Base-by-base conservation (phyloP, 1,284 basidiomycete species). In the Marasmius sp. region DNA sequence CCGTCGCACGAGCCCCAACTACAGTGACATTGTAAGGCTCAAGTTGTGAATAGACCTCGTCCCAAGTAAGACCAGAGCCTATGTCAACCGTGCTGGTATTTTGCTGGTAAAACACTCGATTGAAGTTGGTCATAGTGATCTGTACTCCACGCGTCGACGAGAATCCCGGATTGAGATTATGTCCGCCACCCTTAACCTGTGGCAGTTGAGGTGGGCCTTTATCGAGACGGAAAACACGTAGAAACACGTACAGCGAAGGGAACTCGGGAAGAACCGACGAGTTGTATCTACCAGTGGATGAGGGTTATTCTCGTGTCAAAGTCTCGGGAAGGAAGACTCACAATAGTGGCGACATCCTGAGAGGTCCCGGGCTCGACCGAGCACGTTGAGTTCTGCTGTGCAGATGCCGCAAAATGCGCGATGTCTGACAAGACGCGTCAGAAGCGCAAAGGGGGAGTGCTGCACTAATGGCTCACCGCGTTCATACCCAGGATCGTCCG, bases 111-210 rank as follows among this genome's bases (percentile, higher is more conserved):
- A 52, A 66, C 22, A 83, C 74, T 16, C 77, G 66, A 49, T 72
- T 75, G 69, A 86, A 80, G 4, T 76, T 74, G 57, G 66, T 67
- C 74, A 86, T 77, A 8, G 77, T 71, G 65, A 86, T 83, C 39
- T 84, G 83, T 10, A 86, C 77, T 18, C 84, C 84, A 0, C 70
- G 65, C 2, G 82, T 84, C 0, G 84, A 85, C 18, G 81, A 83
- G 69, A 81, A 83, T 3, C 78, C 78, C 1, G 75, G 75, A 65
- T 82, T 83, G 8, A 75, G 70, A 0, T 78, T 65, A 66, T 84
- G 83, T 0, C 83, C 83, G 20, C 80, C 84, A 8, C 80, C 77
- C 66, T 83, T 84, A 62, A 85, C 73, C 77, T 82, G 50, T 59
- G 14, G 10, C 11, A 3, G 5, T 27, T 27, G 27, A 27, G 20